Conservation (phyloP, 208 protist species). For the Sergeia podlipaevii region DNA sequence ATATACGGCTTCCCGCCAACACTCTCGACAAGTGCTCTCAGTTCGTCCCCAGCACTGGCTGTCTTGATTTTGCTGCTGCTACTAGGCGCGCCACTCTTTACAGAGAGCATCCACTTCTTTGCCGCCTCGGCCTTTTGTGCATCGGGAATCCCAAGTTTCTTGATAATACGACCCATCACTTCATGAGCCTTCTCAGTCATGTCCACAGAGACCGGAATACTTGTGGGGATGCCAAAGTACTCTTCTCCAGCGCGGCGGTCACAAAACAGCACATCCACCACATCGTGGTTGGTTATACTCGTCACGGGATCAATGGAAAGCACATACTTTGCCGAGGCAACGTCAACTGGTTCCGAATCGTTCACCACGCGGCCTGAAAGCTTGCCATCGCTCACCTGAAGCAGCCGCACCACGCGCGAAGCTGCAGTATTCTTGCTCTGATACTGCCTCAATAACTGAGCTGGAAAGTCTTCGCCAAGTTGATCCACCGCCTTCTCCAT, state of each 20-base stretch:
- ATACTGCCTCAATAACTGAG: slow-evolving; percentile 3
- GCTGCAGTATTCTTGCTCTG: slow-evolving; percentile 6
- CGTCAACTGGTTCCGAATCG: neutral
- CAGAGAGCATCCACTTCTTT: slow-evolving; percentile 44
- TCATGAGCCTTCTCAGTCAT: slow-evolving; percentile 39
- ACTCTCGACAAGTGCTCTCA: slow-evolving; percentile 42
- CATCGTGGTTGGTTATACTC: slow-evolving; percentile 15
- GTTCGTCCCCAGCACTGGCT: slow-evolving; percentile 30
- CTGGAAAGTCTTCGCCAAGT: slow-evolving; percentile 14
- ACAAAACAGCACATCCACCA: slow-evolving; percentile 63
- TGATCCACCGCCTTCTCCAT: slow-evolving; percentile 24
- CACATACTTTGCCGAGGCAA: neutral
- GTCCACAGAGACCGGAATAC: slow-evolving; percentile 30
- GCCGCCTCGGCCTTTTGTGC: slow-evolving; percentile 10
- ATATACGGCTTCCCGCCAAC: slow-evolving; percentile 30
- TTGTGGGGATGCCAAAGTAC: slow-evolving; percentile 72
- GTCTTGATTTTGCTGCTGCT: slow-evolving; percentile 32
- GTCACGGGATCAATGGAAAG: slow-evolving; percentile 1
- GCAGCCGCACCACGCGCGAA: slow-evolving; percentile 13
- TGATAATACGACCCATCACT: slow-evolving; percentile 42
- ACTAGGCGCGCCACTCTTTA: slow-evolving; percentile 18
- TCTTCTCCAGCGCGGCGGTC: slow-evolving; percentile 43
- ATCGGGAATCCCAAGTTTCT: slow-evolving; percentile 42
- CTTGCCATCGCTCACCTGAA: slow-evolving; percentile 23
- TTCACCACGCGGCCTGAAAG: slow-evolving; percentile 4